Conservation (phyloP, 768 basidiomycete species). For the Suillus brevipes region DNA sequence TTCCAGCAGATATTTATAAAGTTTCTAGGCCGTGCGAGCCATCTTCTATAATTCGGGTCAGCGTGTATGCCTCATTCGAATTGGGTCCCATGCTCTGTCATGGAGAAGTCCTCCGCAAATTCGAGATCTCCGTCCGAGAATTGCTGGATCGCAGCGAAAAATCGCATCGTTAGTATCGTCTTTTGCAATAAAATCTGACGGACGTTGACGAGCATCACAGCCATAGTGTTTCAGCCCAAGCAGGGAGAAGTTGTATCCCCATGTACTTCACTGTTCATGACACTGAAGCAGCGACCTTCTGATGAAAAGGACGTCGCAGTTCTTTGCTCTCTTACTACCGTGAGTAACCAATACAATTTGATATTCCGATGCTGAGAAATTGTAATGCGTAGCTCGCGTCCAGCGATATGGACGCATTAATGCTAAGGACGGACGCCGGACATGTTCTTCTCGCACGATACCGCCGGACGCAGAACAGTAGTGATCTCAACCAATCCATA, state of each 20-base stretch:
- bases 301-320: background rate
- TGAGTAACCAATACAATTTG: background rate
- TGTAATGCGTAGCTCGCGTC: background rate
- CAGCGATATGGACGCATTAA: background rate
- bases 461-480: background rate
- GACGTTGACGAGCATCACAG: background rate
- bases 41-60: background rate
- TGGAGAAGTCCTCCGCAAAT: constrained; percentile 8
- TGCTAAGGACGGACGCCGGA: background rate
- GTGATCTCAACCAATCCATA: background rate
- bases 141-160: constrained; percentile 1
- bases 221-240: background rate
- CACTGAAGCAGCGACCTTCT: background rate
- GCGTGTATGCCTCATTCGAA: constrained; percentile 11
- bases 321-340: background rate
- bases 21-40: background rate
- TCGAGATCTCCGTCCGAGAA: constrained; percentile 3
- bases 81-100: constrained; percentile 8
- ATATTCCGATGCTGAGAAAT: background rate
- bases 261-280: background rate
- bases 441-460: background rate
- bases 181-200: background rate
- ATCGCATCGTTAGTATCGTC: background rate
- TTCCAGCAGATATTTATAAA: background rate
- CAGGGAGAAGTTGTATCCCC: background rate